Percentiles rank a stretch among this genome's conserved stretches.
phyloP scores from a whole-genome alignment of 257 asterid species.

The Solanum piurae region DNA sequence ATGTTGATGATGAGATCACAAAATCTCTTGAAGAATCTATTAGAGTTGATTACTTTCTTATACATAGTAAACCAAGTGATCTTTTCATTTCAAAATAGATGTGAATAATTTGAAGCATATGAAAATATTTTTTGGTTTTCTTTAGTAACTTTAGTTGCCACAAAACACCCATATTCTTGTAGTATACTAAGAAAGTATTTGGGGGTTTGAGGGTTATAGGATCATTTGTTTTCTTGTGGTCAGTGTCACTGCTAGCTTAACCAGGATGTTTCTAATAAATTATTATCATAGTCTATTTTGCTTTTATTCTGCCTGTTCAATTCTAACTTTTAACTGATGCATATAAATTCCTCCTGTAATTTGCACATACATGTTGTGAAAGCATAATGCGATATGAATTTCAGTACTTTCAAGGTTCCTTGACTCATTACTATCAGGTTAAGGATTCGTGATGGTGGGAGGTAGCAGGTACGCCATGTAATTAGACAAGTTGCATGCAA shows the following conservation, averaged over 20 bases:
- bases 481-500: neutral
- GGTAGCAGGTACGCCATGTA: neutral
- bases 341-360: neutral
- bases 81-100: neutral
- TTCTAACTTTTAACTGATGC: neutral
- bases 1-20: neutral
- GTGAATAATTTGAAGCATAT: no score
- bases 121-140: no score
- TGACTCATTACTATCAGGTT: neutral
- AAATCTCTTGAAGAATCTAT: neutral
- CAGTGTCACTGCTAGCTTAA: neutral
- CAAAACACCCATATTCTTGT: neutral
- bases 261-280: neutral
- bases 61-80: neutral
- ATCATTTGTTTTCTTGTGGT: neutral
- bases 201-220: neutral
- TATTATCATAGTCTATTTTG: neutral
- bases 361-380: neutral
- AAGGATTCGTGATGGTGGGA: neutral
- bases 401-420: neutral
- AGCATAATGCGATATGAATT: neutral
- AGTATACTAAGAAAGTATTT: neutral
- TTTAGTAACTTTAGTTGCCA: no score
- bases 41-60: neutral
- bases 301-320: neutral